Percentiles rank a stretch among this genome's conserved stretches.
phyloP scores from a whole-genome alignment of 306 rosid genomes.

The Fragaria iinumae region DNA sequence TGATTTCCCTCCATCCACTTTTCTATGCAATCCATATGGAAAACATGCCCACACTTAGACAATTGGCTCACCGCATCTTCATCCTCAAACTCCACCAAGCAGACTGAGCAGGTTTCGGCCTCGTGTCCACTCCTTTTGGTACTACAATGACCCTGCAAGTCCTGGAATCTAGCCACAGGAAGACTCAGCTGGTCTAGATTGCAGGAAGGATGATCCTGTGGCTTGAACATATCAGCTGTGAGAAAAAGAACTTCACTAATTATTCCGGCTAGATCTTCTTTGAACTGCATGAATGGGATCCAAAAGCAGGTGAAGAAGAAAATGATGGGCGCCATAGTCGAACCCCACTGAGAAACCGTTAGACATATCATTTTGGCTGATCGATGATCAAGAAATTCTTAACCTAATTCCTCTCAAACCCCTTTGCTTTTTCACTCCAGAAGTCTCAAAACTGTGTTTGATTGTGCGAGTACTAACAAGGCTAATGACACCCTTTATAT shows the following conservation, averaged over 20 bases:
- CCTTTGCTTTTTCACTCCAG: neutral
- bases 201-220: neutral
- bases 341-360: constrained; percentile 36
- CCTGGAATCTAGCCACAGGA: constrained; percentile 44
- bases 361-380: constrained; percentile 48
- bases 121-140: neutral
- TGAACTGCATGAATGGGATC: constrained; percentile 58
- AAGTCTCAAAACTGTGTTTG: neutral
- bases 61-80: constrained; percentile 61
- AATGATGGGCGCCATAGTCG: constrained; percentile 40
- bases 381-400: neutral
- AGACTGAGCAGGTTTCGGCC: constrained; percentile 62
- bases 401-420: neutral
- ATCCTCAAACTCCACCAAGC: constrained; percentile 66
- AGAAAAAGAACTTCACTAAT: neutral
- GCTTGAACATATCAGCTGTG: neutral
- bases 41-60: constrained; percentile 52
- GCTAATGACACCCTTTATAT: constrained; percentile 4
- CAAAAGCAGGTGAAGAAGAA: constrained; percentile 60
- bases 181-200: constrained; percentile 19
- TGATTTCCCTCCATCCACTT: constrained; percentile 50
- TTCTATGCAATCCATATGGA: constrained; percentile 66
- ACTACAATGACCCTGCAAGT: constrained; percentile 15
- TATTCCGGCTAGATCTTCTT: constrained; percentile 25
- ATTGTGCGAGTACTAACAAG: neutral